Percentiles rank a stretch among this genome's conserved stretches.
Evolutionary conservation across 352 stramenopile species (phyloP).

Genomic region (Phytopythium boreale): DNA sequence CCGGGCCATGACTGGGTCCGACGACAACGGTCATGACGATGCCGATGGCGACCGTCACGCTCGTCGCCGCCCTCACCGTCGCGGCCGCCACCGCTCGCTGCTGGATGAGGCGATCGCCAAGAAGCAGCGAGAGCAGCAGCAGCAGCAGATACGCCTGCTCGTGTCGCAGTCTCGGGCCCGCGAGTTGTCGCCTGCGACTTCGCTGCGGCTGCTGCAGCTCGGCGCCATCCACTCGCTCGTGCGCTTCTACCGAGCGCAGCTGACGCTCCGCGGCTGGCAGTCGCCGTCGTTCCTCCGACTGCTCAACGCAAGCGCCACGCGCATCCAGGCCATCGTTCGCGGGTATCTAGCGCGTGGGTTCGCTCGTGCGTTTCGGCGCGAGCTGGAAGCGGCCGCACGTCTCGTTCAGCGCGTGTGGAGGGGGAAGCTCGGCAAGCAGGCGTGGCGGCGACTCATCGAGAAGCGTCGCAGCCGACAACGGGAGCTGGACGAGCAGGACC

Average conservation of each 20-base stretch:
- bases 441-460: constrained; percentile 51
- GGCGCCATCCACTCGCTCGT: constrained; percentile 51
- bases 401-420: constrained; percentile 64
- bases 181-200: neutral
- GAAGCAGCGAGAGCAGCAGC: constrained; percentile 18
- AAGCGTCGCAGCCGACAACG: constrained; percentile 38
- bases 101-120: constrained; percentile 5
- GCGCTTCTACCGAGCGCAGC: constrained; percentile 38
- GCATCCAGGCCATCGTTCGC: constrained; percentile 60
- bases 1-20: constrained; percentile 12
- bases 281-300: constrained; percentile 45
- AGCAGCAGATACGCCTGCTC: constrained; percentile 1
- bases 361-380: constrained; percentile 22
- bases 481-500: constrained; percentile 58
- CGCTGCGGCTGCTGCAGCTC: constrained; percentile 44
- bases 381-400: constrained; percentile 25
- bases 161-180: neutral
- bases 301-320: constrained; percentile 34
- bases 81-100: neutral
- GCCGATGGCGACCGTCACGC: neutral
- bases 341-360: constrained; percentile 42
- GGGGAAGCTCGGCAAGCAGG: constrained; percentile 45
- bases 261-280: constrained; percentile 55
- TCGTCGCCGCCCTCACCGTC: neutral
- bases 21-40: neutral